phyloP scores from a whole-genome alignment of 495 filamentous ascomycete species.

The Xylaria intraflava region DNA sequence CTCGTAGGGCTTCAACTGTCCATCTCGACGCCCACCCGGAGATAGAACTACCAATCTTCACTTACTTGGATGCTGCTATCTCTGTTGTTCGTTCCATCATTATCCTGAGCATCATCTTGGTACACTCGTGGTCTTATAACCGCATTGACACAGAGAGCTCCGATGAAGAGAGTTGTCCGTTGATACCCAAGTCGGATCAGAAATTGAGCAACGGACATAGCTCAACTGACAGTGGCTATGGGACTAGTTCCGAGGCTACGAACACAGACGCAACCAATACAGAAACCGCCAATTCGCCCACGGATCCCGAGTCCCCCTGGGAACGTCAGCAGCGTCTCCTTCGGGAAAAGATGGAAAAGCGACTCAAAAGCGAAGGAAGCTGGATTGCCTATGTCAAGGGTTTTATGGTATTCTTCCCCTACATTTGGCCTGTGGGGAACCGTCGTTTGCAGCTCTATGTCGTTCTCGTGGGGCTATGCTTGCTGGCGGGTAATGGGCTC shows the following conservation, averaged over 20 bases:
- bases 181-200: conserved; percentile 35
- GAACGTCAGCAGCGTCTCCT: conserved; percentile 44
- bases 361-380: conserved; percentile 54
- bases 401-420: conserved; percentile 56
- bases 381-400: conserved; percentile 60
- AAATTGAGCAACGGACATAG: conserved; percentile 15
- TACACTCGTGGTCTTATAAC: conserved; percentile 29
- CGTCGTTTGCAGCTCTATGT: conserved; percentile 49
- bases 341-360: conserved; percentile 48
- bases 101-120: conserved; percentile 21
- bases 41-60: conserved; percentile 13
- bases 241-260: conserved; percentile 35
- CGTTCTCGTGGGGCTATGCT: conserved; percentile 51
- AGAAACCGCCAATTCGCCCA: conserved; percentile 29
- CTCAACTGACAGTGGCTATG: conserved; percentile 37
- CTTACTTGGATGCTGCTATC: conserved; percentile 29
- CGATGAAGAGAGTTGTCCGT: conserved; percentile 47
- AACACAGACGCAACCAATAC: conserved; percentile 26
- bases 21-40: conserved; percentile 2
- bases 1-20: conserved; percentile 10
- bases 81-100: conserved; percentile 29
- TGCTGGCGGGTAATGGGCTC: conserved; percentile 54
- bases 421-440: conserved; percentile 57
- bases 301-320: conserved; percentile 42
- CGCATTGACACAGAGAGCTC: conserved; percentile 26